Evolutionary conservation across 108 stramenopile genomes (phyloP), one percentile per base, ranked within the genome.

Genomic region (Nitzschia sp.): DNA sequence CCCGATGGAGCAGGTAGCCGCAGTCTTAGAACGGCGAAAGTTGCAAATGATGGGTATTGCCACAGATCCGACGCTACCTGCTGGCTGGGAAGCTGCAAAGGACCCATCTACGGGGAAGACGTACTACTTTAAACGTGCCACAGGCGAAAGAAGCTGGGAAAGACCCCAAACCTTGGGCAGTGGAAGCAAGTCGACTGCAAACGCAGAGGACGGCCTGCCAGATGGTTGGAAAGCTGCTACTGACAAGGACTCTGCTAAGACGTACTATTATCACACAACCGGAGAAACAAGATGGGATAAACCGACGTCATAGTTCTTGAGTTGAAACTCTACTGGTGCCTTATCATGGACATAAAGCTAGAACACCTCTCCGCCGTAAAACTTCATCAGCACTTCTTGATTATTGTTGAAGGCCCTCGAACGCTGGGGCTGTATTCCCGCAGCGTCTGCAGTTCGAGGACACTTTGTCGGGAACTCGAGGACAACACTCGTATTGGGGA

Each of bases 1-100:
- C 72, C 89, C 91, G 13, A 70, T 85, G 68, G 91, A 90, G 61
- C 88, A 91, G 75, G 79, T 91, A 3, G 80, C 80, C 9, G 80
- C 79, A 17, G 78, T 86, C 18, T 75, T 89, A 19, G 56, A 67
- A 55, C 74, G 80, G 35, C 79, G 84, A 63, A 79, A 80, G 42
- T 73, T 85, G 62, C 70, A 72, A 5, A 38, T 84, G 33, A 46
- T 48, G 25, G 73, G 75, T 29, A 48, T 63, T 33, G 17, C 54
- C 11, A 18, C 54, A 28, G 58, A 59, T n/a, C 58, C 57, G 17
- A 54, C 38, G 4, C 64, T 88, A 25, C 84, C 84, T 13, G 26
- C 46, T 28, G 84, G 83, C 29, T 88, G 87, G 87, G 75, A 76
- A 42, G 53, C 72, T 2, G 81, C 91, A n/a, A 66, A 59, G 24